Percentiles rank a stretch among this genome's conserved stretches.
Conservation (phyloP, 306 rosid genomes). For the Inga leiocalycina region DNA sequence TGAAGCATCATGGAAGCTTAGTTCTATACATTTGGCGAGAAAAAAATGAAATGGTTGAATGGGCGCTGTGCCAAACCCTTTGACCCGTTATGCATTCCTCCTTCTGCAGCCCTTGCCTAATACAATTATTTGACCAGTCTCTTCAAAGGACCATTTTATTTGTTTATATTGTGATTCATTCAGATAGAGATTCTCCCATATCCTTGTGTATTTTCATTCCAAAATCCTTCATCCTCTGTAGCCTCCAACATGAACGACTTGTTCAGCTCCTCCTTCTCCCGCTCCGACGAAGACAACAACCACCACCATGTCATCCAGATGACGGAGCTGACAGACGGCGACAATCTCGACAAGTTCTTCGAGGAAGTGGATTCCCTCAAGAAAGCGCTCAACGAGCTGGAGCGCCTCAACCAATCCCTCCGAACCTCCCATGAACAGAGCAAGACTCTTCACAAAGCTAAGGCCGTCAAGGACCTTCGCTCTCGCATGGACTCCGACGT, state of each 20-base stretch:
- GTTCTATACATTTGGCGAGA: background rate
- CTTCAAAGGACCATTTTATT: background rate
- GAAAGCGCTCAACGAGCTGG: conserved; percentile 72
- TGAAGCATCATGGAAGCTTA: background rate
- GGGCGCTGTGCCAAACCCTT: conserved; percentile 25
- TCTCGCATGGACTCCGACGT: conserved; percentile 82
- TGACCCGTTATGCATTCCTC: conserved; percentile 36
- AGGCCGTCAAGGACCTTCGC: conserved; percentile 73
- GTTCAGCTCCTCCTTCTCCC: conserved; percentile 51
- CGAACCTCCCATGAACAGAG: conserved; percentile 62
- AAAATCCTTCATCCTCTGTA: background rate
- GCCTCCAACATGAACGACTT: conserved; percentile 71
- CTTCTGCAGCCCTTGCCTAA: conserved; percentile 15
- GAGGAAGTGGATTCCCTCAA: conserved; percentile 70
- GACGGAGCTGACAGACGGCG: conserved; percentile 39
- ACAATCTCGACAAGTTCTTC: conserved; percentile 72
- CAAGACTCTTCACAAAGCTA: conserved; percentile 80
- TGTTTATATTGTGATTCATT: background rate
- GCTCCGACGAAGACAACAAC: conserved; percentile 34
- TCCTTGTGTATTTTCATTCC: background rate
- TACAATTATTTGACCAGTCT: conserved; percentile 29
- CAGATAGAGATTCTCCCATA: background rate
- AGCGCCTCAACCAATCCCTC: conserved; percentile 53
- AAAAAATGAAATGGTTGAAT: background rate
- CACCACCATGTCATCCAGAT: conserved; percentile 65